Evolutionary conservation across 1,284 basidiomycete genomes (phyloP).

Genomic region (Pyrrhoderma lamaoense): DNA sequence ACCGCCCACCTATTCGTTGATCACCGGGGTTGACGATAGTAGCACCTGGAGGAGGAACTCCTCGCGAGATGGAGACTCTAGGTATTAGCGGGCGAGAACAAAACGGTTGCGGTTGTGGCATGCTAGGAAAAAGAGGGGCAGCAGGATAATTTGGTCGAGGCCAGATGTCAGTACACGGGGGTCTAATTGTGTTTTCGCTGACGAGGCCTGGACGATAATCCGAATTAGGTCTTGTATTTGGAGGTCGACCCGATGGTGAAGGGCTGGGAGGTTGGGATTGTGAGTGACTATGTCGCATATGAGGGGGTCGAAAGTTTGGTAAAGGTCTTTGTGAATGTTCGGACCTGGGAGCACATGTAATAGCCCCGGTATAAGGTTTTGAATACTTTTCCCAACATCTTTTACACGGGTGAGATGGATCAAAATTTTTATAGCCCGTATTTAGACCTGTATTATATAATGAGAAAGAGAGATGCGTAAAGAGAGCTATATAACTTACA

Average conservation of each 20-base stretch:
- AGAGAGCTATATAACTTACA: conserved; percentile 34
- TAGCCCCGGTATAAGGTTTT: conserved; percentile 48
- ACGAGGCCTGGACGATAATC: conserved; percentile 17
- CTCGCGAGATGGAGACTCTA: conserved; percentile 8
- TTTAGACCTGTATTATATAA: conserved; percentile 45
- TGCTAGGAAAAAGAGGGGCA: background rate
- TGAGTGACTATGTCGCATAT: conserved; percentile 16
- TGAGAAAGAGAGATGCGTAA: background rate
- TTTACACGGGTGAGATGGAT: conserved; percentile 58
- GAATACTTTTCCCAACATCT: conserved; percentile 65
- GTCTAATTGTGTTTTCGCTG: conserved; percentile 6
- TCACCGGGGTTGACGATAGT: conserved; percentile 56
- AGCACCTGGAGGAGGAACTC: conserved; percentile 22
- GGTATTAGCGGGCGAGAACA: conserved; percentile 1
- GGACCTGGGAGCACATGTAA: conserved; percentile 47
- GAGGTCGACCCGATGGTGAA: conserved; percentile 15
- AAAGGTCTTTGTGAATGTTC: conserved; percentile 34
- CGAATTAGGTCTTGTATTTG: conserved; percentile 23
- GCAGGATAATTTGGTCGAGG: background rate
- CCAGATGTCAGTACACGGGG: background rate
- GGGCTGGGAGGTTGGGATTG: conserved; percentile 16
- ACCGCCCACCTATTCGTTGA: conserved; percentile 55
- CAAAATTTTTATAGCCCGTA: conserved; percentile 61
- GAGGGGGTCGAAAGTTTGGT: conserved; percentile 27
- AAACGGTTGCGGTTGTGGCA: background rate